phyloP scores from a whole-genome alignment of 768 basidiomycete genomes.

The Phallus indusiatus region DNA sequence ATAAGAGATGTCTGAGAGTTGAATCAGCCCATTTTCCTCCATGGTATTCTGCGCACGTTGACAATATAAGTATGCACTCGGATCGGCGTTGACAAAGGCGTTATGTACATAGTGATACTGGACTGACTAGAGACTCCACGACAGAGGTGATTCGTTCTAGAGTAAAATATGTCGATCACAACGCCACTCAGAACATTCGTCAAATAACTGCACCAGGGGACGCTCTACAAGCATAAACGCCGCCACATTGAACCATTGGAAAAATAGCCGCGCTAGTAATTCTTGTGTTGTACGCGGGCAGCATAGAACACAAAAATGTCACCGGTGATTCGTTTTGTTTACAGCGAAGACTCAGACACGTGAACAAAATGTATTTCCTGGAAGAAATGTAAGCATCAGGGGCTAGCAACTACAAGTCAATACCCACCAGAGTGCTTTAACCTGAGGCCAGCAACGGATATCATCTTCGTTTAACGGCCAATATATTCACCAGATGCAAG shows the following conservation, averaged over 20 bases:
- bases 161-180: constrained; percentile 72
- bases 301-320: too few species aligned
- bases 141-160: too few species aligned
- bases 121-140: too few species aligned
- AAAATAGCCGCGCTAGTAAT: too few species aligned
- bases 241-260: too few species aligned
- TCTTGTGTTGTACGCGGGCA: constrained; percentile 62
- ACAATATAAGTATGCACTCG: constrained; percentile 9
- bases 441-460: constrained; percentile 69
- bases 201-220: constrained; percentile 73
- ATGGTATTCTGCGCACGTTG: constrained; percentile 5
- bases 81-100: constrained; percentile 1
- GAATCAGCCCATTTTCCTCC: background rate
- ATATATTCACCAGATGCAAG: constrained; percentile 58
- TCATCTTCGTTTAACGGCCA: constrained; percentile 76
- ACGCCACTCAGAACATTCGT: constrained; percentile 62
- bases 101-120: too few species aligned
- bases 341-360: constrained; percentile 61
- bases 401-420: too few species aligned
- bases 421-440: too few species aligned
- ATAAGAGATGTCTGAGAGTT: background rate
- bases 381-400: too few species aligned
- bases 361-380: too few species aligned
- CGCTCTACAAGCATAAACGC: too few species aligned
- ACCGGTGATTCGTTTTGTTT: constrained; percentile 83